Evolutionary conservation across 2,329 filamentous ascomycete species (phyloP), one percentile per base, ranked within the genome.

Genomic region (Exophiala spinifera): DNA sequence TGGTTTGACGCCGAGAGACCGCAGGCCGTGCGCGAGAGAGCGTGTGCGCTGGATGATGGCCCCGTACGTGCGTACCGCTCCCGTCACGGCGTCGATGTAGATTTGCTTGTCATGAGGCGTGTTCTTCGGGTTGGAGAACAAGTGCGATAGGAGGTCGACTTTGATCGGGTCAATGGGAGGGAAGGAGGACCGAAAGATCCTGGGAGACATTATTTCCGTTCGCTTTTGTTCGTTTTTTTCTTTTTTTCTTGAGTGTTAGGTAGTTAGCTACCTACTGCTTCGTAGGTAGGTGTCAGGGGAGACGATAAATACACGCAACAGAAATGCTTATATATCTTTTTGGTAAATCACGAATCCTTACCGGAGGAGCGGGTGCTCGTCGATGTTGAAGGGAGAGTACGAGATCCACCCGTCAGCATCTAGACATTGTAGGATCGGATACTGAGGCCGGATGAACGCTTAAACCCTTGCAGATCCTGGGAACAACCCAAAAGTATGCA

Each of bases 1-100:
- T 8, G 74, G 64, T 39, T 75, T 64, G 31, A 87, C 53, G 15
- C 57, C 57, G 15, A 52, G 34, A 14, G 51, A 47, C 8, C 57
- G 46, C 31, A 60, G 45, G n/a, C 53, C 57, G 20, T 55, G 54
- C 7, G 57, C 53, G 8, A 60, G 44, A 7, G 53, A 56, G 20
- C 42, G 37, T 3, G 57, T 57, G 14, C 57, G 48, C n/a, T 37
- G 50, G 21, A 54, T 51, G 15, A 57, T 40, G 1, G 54, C 53
- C 19, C 46, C 57, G 43, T 48, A 56, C 13, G 44, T 60, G 31
- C 57, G 57, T 42, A 34, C 4, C 19, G 43, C 45, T 10, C 44
- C 47, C 7, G 57, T 57, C n/a, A 52, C 44, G 13, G 57, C 57
- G 43, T 60, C 57, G n/a, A 60, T 51, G 33, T 54, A 60, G 33